Evolutionary conservation across 1,284 basidiomycete species (phyloP), one percentile per base, ranked within the genome.

Genomic region (Ganoderma lucidum): DNA sequence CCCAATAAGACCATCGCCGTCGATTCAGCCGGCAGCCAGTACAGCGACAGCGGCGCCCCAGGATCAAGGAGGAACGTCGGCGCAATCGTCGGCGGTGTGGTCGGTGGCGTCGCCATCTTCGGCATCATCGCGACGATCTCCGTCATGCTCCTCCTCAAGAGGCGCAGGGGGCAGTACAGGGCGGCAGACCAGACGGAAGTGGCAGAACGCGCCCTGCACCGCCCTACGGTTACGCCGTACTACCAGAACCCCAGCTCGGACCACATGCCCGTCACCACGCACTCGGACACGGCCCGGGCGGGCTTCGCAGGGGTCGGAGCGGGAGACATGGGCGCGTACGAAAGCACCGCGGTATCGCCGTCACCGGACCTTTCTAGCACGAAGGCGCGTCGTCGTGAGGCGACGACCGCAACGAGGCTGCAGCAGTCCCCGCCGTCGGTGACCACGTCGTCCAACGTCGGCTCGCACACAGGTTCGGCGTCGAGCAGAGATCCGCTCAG

Each of bases 401-500:
- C 66, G 12, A n/a, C 51, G 19, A 41, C 39, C 35, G 68, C 61
- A 14, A 69, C 64, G 41, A 48, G 45, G 55, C 55, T 44, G 23
- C 66, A 64, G 9, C 44, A 51, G 8, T 66, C 71, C 65, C 66
- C 73, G 17, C 61, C 70, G 17, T 70, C 72, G 9, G 32, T 63
- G 8, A 9, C 48, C 1, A 39, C 45, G 32, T 56, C 60, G 41
- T 64, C 58, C 15, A 63, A 32, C 6, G 9, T 42, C 3, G 62
- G 60, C 42, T 62, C 61, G 39, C 61, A 48, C n/a, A 23, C 45
- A 3, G 62, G 56, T 23, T 64, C 66, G 1, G 66, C 69, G 48
- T 75, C 74, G 45, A 76, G 75, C 58, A 48, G 67, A 8, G 73
- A 76, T 1, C 76, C 74, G 15, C 71, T 75, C 2, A 71, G 74